Base-by-base conservation (phyloP, 805 yeast species). In the Starmerella ratchasimensis region DNA sequence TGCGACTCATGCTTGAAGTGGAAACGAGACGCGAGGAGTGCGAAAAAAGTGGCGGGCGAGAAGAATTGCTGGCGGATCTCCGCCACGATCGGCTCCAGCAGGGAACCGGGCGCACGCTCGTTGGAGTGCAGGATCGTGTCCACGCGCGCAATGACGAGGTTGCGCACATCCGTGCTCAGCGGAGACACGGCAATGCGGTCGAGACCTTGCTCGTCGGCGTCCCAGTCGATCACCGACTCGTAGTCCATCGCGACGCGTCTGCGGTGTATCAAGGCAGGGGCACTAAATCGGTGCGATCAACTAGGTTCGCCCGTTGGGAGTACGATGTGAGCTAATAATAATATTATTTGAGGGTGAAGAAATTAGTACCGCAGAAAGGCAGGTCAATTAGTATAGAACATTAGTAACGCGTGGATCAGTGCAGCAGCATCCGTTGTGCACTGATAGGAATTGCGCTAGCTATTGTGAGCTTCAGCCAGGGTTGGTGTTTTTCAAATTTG, bases 81-180 rank as follows among this genome's bases (percentile, higher is more conserved):
- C 18, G 57, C 54, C 5, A 64, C 60, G 23, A 71, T 51, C 2
- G 76, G 76, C 48, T 64, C 62, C 27, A 71, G 60, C 18, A 70
- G 50, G 2, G 68, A 56, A 13, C 67, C 45, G 36, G 68, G 61
- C 14, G 68, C 61, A 50, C 70, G 74, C 50, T 69, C 74, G 41
- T 70, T 73, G 42, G 67, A 67, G 40, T 64, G 67, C 44, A 71
- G 55, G 38, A 68, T 60, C 20, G 68, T 51, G 28, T 57, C 63
- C 14, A 71, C 67, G 33, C 60, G 54, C 24, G 56, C 58, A 43
- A 60, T 62, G 14, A 71, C 52, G 10, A 64, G 54, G 33, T 61
- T 67, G 44, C 69, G 68, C 35, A 66, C 51, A 31, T 57, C 57
- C 28, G 54, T 46, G 5, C 57, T 58, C 6, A 56, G 42, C 13